phyloP scores from a whole-genome alignment of 495 filamentous ascomycete species.

The Tuber indicum region DNA sequence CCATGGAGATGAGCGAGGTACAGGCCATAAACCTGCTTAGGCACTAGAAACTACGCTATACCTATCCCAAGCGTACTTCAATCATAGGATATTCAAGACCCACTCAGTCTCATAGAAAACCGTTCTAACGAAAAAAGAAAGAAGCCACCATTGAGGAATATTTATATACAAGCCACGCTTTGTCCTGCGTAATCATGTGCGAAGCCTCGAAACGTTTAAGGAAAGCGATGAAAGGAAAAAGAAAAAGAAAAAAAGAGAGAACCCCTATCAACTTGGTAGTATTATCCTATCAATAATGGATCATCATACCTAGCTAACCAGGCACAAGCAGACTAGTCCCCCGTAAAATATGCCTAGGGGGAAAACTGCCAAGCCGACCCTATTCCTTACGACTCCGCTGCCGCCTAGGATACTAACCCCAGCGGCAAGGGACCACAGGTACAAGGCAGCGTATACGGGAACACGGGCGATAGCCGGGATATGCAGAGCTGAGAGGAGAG shows the following conservation, averaged over 20 bases:
- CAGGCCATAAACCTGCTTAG: background rate
- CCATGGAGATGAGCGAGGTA: background rate
- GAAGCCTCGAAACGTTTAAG: background rate
- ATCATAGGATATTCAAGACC: background rate
- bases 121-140: background rate
- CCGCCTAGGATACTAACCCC: constrained; percentile 93
- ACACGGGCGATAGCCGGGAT: constrained; percentile 72
- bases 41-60: background rate
- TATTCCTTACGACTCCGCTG: constrained; percentile 88
- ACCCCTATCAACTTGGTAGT: background rate
- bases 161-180: background rate
- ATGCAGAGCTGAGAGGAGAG: constrained; percentile 74
- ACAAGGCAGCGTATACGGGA: constrained; percentile 79
- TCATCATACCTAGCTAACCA: constrained; percentile 64
- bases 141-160: background rate
- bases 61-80: background rate
- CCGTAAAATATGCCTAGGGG: constrained; percentile 95
- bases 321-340: constrained; percentile 85
- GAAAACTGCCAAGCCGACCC: constrained; percentile 91
- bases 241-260: background rate
- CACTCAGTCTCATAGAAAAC: background rate
- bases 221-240: background rate
- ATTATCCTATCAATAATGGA: background rate
- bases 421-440: constrained; percentile 87
- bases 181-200: background rate